Base-by-base conservation (phyloP, 164 flowering plant genomes). In the Cinnamomum chago region DNA sequence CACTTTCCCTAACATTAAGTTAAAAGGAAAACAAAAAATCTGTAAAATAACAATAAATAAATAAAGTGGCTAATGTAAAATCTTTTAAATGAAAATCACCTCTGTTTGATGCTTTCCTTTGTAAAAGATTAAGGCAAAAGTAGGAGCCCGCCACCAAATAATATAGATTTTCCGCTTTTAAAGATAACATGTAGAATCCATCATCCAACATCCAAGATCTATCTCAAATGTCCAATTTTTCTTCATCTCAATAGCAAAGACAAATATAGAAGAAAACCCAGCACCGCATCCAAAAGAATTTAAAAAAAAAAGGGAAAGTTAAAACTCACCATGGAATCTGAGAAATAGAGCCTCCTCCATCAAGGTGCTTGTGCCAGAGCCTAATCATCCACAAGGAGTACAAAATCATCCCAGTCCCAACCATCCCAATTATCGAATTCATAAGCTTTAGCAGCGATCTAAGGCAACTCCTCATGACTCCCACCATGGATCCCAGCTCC, bases 371-470 rank as follows among this genome's bases (percentile, higher is more conserved):
- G 30, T 67, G 75, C 84, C 90, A 85, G 75, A 79, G 73, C 72
- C 78, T 78, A 73, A 83, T 14, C 84, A 87, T 76, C 85, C 86
- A 85, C 35, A 81, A 35, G n/a, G 82, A 71, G 68, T 85, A 85
- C 22, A 87, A 4, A 64, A 84, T 76, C 82, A 82, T 75, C 5
- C 82, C 84, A 40, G 81, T 76, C 50, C 86, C 85, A 52, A 73
- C 77, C 72, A 85, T 70, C 33, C 83, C 90, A 30, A 82, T 77
- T 2, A 78, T 47, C 12, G 81, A 77, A 78, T 90, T 90, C 80
- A 83, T 67, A 18, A 76, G n/a, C 58, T 90, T 88, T 70, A 88
- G 68, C 2, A 80, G 23, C 24, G 79, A 79, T 50, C 81, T 88
- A 15, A 90, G 72, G 78, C 86, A 89, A 62, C 73, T 71, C 78